Conservation (phyloP, 768 basidiomycete species). For the Tulasnella sp. region DNA sequence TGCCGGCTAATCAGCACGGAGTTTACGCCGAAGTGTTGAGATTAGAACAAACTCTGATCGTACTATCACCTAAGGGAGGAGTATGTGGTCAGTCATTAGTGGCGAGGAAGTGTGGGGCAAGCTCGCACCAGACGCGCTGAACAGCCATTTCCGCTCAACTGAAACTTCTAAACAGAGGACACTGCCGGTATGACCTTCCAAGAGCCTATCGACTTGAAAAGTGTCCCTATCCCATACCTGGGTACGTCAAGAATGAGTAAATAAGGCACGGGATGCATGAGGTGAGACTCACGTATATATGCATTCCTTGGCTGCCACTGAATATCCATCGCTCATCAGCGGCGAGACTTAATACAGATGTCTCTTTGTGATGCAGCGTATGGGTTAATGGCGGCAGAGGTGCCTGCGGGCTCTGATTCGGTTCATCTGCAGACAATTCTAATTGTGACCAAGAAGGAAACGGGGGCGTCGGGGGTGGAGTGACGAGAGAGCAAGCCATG, state of each 20-base stretch:
- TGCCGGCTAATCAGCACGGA: neutral
- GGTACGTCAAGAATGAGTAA: conserved; percentile 15
- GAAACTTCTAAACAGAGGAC: conserved; percentile 72
- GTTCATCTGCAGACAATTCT: neutral
- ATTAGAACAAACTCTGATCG: conserved; percentile 53
- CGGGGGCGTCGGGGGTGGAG: conserved; percentile 12
- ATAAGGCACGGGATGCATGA: too few species aligned
- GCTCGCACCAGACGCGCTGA: conserved; percentile 72
- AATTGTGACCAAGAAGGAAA: conserved; percentile 8
- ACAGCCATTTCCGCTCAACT: conserved; percentile 67
- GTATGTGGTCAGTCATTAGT: neutral
- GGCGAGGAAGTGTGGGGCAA: neutral
- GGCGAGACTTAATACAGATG: conserved; percentile 64
- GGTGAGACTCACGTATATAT: conserved; percentile 50
- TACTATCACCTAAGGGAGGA: conserved; percentile 65
- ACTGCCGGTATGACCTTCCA: conserved; percentile 75
- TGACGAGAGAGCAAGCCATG: conserved; percentile 2
- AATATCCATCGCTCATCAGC: conserved; percentile 66
- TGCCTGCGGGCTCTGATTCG: neutral
- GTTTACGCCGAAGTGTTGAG: neutral
- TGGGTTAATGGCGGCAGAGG: conserved; percentile 46
- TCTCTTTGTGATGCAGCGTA: conserved; percentile 55
- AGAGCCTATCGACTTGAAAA: conserved; percentile 52
- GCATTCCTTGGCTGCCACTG: conserved; percentile 65
- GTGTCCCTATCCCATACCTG: conserved; percentile 81